These are phyloP conservation scores for Globisporangium recalcitrans DNA, from an alignment of 352 stramenopile genomes.

Conservation along the genomic window DNA sequence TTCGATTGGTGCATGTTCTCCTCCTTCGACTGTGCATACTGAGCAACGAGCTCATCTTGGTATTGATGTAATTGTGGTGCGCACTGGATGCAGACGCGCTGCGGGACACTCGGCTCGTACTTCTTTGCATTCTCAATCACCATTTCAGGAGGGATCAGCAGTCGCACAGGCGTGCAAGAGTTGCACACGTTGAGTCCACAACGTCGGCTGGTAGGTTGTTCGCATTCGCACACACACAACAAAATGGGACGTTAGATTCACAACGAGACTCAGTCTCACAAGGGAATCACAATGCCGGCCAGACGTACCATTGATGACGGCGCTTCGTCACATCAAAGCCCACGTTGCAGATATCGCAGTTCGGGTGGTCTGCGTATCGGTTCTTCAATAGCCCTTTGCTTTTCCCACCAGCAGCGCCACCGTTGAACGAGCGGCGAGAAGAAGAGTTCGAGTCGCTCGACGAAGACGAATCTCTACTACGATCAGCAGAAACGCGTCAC, in stretches of 20 bases:
- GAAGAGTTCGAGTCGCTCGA: slow-evolving; percentile 28
- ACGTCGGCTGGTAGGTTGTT: slow-evolving; percentile 20
- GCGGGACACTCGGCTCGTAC: slow-evolving; percentile 43
- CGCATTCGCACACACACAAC: not conserved
- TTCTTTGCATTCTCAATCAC: slow-evolving; percentile 42
- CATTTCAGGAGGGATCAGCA: slow-evolving; percentile 39
- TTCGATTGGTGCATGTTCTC: slow-evolving; percentile 37
- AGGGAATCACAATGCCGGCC: not conserved
- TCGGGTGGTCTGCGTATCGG: slow-evolving; percentile 57
- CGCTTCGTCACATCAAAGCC: slow-evolving; percentile 55
- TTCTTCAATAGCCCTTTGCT: slow-evolving; percentile 55
- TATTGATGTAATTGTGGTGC: slow-evolving; percentile 39
- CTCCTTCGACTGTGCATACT: slow-evolving; percentile 32
- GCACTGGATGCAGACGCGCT: slow-evolving; percentile 56
- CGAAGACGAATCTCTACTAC: slow-evolving; percentile 32
- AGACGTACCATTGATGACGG: slow-evolving; percentile 45
- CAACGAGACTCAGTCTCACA: not conserved
- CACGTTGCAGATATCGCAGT: slow-evolving; percentile 56
- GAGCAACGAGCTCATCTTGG: slow-evolving; percentile 41
- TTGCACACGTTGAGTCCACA: slow-evolving; percentile 47
- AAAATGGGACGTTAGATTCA: slow-evolving; percentile 6
- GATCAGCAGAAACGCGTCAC: not conserved
- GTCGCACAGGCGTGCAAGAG: slow-evolving; percentile 41
- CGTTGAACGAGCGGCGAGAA: slow-evolving; percentile 12
- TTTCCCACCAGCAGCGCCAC: slow-evolving; percentile 3